Conservation (phyloP, 2,329 filamentous ascomycete genomes). For the Clarireedia hainanense region DNA sequence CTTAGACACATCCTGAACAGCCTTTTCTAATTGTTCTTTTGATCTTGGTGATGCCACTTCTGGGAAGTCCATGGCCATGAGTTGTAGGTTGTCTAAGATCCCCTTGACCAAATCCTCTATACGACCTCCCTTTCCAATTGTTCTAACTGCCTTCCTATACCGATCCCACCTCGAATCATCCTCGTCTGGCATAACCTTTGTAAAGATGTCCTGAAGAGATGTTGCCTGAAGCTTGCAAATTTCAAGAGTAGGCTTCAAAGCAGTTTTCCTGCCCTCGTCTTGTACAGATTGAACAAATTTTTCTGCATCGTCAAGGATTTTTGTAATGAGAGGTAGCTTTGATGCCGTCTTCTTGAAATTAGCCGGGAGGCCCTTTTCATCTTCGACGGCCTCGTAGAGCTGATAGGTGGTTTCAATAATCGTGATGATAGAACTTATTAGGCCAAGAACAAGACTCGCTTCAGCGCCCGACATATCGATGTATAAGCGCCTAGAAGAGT, state of each 20-base stretch:
- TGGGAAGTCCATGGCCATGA: no score
- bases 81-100: no score
- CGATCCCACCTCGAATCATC: slow-evolving; percentile 10
- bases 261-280: no score
- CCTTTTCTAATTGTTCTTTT: no score
- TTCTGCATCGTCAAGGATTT: slow-evolving; percentile 6
- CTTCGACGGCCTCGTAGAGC: slow-evolving; percentile 11
- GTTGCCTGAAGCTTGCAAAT: no score
- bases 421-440: slow-evolving; percentile 15
- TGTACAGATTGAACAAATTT: neutral
- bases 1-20: no score
- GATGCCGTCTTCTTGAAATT: slow-evolving; percentile 9
- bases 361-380: slow-evolving; percentile 10
- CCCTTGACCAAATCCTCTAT: no score
- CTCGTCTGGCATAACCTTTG: slow-evolving; percentile 12
- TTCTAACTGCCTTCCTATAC: slow-evolving; percentile 13
- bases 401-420: slow-evolving; percentile 11
- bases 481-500: no score
- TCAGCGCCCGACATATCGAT: slow-evolving; percentile 13
- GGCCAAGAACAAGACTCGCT: slow-evolving; percentile 14
- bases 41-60: no score
- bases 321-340: slow-evolving; percentile 11
- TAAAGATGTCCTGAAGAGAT: slow-evolving; percentile 11
- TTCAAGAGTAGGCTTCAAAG: no score
- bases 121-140: no score